Evolutionary conservation across 2,329 filamentous ascomycete genomes (phyloP).

Genomic region (Apiospora sp.): DNA sequence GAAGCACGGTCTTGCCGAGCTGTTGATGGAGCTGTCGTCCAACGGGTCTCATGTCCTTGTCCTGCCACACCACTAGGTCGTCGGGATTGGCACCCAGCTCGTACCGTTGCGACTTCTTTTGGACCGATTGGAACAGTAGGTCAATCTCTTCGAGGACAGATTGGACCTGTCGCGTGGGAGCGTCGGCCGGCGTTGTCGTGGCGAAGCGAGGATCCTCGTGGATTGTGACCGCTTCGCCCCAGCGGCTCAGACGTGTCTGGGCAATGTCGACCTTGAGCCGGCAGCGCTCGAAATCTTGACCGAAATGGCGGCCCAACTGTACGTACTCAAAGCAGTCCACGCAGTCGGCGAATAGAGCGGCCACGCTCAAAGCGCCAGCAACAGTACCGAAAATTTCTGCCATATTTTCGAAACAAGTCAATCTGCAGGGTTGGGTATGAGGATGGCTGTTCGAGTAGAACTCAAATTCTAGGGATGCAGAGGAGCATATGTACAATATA

Average conservation of each 20-base stretch:
- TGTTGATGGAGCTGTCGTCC: constrained; percentile 28
- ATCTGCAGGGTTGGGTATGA: too few species aligned
- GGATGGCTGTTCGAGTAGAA: not conserved
- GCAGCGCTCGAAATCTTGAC: constrained; percentile 42
- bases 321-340: constrained; percentile 49
- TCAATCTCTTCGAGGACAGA: constrained; percentile 38
- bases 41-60: constrained; percentile 27
- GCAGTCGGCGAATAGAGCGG: constrained; percentile 15
- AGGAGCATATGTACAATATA: not conserved
- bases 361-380: constrained; percentile 21
- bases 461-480: not conserved
- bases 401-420: not conserved
- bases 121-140: constrained; percentile 35
- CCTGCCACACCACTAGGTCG: constrained; percentile 27
- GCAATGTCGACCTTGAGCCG: constrained; percentile 45
- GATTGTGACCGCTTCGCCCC: constrained; percentile 44
- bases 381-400: not conserved
- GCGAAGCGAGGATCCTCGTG: constrained; percentile 38
- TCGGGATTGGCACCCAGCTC: constrained; percentile 25
- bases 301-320: constrained; percentile 46
- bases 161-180: constrained; percentile 22
- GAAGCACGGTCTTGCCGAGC: constrained; percentile 23
- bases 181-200: constrained; percentile 15
- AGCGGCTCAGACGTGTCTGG: constrained; percentile 43
- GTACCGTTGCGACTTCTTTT: constrained; percentile 38